Percentiles rank a stretch among this genome's conserved stretches.
These are phyloP conservation scores for Syncephalastrum racemosum DNA, from an alignment of 371 early-diverging fungal species.

Conservation along the genomic window DNA sequence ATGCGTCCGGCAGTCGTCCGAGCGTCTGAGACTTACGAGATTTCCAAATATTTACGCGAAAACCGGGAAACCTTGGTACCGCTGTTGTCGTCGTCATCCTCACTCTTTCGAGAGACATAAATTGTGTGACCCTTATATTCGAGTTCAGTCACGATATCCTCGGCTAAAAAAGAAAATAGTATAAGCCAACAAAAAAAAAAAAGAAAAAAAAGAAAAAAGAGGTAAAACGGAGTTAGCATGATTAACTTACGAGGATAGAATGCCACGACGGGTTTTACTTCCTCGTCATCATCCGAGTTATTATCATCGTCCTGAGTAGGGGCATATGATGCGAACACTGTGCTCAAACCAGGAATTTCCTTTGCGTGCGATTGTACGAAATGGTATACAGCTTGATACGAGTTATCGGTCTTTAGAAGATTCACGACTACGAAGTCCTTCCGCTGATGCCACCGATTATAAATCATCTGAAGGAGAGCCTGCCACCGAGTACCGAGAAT, in stretches of 20 bases:
- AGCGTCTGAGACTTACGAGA: conserved; percentile 19
- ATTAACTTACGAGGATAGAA: conserved; percentile 33
- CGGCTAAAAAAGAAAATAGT: conserved; percentile 12
- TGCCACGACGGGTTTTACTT: conserved; percentile 19
- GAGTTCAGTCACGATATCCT: conserved; percentile 19
- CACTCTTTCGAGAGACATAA: conserved; percentile 7
- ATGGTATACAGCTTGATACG: conserved; percentile 23
- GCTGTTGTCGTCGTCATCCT: conserved; percentile 7
- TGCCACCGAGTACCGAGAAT: conserved; percentile 31
- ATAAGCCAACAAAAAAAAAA: neutral
- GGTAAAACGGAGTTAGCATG: neutral
- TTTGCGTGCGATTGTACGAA: conserved; percentile 19
- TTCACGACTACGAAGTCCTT: conserved; percentile 9
- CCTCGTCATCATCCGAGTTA: conserved; percentile 1
- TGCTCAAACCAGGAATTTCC: conserved; percentile 9
- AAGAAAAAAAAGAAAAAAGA: neutral
- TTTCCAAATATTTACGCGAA: conserved; percentile 10
- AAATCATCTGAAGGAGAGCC: conserved; percentile 11
- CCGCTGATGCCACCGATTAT: conserved; percentile 5
- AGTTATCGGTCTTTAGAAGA: conserved; percentile 15
- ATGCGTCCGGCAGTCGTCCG: neutral
- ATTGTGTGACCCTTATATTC: conserved; percentile 28
- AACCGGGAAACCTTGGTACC: conserved; percentile 1
- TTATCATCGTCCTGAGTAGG: conserved; percentile 18
- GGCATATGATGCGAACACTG: conserved; percentile 18